Conservation (phyloP, 257 asterid genomes). For the Gardenia jasminoides region DNA sequence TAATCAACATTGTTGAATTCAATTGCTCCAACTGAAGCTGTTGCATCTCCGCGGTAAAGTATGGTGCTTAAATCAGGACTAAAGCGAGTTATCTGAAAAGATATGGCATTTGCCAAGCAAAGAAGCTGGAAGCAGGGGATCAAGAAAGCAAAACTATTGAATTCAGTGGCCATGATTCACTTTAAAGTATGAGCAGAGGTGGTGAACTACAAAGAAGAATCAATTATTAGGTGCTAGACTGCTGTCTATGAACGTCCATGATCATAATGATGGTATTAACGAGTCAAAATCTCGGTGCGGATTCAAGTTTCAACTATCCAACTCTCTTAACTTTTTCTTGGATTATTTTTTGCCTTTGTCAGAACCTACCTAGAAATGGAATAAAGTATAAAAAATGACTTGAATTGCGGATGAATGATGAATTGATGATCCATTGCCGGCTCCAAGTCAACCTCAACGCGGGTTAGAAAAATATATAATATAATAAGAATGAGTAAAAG, state of each 20-base stretch:
- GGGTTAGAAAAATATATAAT: too few relatives aligned
- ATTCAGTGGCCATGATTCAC: background rate
- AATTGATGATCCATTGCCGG: background rate
- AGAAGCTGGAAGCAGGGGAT: background rate
- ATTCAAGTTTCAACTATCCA: background rate
- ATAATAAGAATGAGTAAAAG: background rate
- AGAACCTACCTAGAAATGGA: background rate
- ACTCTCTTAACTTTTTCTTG: too few relatives aligned
- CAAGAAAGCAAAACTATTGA: background rate
- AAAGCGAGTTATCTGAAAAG: conserved; percentile 23
- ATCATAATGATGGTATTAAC: background rate
- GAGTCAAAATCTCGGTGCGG: background rate
- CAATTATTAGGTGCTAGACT: background rate
- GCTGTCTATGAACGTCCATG: background rate
- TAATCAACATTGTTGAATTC: conserved; percentile 16
- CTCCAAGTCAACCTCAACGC: background rate
- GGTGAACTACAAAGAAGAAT: background rate
- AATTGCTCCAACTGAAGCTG: conserved; percentile 19
- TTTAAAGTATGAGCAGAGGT: background rate
- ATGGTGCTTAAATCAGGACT: conserved; percentile 19
- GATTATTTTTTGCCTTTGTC: background rate
- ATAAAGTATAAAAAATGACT: background rate
- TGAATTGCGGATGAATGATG: background rate
- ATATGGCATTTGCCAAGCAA: conserved; percentile 15
- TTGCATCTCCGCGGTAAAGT: conserved; percentile 35